Conservation (phyloP, 2,329 filamentous ascomycete genomes). For the Dactylellina haptotyla region DNA sequence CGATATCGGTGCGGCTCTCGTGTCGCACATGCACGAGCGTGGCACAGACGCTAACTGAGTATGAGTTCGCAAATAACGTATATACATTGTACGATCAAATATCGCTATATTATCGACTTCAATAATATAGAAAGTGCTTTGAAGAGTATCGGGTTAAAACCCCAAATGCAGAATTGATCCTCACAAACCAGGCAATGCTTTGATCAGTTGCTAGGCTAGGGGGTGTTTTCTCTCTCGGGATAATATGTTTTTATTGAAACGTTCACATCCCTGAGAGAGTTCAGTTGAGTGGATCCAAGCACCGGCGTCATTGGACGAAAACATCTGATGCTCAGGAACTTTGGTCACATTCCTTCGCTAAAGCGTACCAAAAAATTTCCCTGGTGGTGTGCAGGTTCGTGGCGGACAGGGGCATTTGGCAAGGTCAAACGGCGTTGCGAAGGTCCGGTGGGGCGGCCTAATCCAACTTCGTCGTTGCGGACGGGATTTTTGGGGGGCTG, state of each 20-base stretch:
- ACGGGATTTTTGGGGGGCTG: conserved; percentile 26
- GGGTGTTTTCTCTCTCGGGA: not conserved
- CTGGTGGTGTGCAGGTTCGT: conserved; percentile 21
- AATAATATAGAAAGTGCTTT: too few species aligned
- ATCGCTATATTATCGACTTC: too few species aligned
- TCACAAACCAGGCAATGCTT: too few species aligned
- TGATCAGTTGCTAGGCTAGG: not conserved
- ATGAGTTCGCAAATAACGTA: too few species aligned
- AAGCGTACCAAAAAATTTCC: conserved; percentile 12
- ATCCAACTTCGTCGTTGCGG: conserved; percentile 20
- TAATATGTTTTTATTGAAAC: conserved; percentile 15
- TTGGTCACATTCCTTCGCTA: conserved; percentile 3
- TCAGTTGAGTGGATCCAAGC: not conserved
- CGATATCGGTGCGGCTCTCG: not conserved
- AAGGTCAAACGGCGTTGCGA: conserved; percentile 16
- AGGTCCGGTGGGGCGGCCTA: conserved; percentile 30
- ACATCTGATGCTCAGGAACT: not conserved
- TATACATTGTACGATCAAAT: too few species aligned
- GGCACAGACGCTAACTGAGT: too few species aligned
- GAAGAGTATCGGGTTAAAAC: too few species aligned
- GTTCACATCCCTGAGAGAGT: conserved; percentile 14
- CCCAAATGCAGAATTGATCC: too few species aligned
- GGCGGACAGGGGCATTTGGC: conserved; percentile 13
- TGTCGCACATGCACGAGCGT: not conserved
- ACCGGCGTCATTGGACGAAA: conserved; percentile 18